Percentiles rank a stretch among this genome's conserved stretches.
Evolutionary conservation across 192 early-diverging fungal genomes (phyloP).

Genomic region (Coemansia sp.): DNA sequence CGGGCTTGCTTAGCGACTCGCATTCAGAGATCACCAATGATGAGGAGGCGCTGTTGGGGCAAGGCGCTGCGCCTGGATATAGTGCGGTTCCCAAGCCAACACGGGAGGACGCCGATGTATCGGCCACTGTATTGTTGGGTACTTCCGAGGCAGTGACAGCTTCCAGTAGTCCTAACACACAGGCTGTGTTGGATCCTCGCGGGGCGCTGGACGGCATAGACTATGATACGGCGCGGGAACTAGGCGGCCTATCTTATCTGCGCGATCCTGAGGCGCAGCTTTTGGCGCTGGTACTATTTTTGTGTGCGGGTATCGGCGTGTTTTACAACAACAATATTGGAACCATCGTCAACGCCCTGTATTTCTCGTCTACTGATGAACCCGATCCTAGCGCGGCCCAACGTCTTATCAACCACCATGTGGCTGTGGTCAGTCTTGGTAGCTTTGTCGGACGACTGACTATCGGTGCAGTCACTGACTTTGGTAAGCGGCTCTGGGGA

Average conservation of each 20-base stretch:
- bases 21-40: slow-evolving; percentile 8
- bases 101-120: background rate
- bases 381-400: slow-evolving; percentile 43
- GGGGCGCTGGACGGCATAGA: slow-evolving; percentile 35
- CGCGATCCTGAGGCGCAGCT: slow-evolving; percentile 55
- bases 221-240: slow-evolving; percentile 54
- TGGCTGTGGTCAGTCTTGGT: slow-evolving; percentile 49
- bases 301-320: slow-evolving; percentile 55
- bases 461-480: slow-evolving; percentile 46
- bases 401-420: slow-evolving; percentile 56
- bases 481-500: slow-evolving; percentile 42
- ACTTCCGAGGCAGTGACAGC: background rate
- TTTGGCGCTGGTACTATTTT: slow-evolving; percentile 48
- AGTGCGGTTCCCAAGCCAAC: slow-evolving; percentile 13
- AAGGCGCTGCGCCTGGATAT: slow-evolving; percentile 3
- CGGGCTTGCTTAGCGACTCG: slow-evolving; percentile 22
- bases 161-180: background rate
- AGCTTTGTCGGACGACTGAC: slow-evolving; percentile 51
- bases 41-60: slow-evolving; percentile 29
- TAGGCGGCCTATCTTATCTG: slow-evolving; percentile 48
- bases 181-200: background rate
- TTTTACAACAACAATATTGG: slow-evolving; percentile 60
- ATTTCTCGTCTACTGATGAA: slow-evolving; percentile 40
- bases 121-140: background rate
- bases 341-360: slow-evolving; percentile 55